Base-by-base conservation (phyloP, 805 yeast species). In the Teunomyces aglyptinius region DNA sequence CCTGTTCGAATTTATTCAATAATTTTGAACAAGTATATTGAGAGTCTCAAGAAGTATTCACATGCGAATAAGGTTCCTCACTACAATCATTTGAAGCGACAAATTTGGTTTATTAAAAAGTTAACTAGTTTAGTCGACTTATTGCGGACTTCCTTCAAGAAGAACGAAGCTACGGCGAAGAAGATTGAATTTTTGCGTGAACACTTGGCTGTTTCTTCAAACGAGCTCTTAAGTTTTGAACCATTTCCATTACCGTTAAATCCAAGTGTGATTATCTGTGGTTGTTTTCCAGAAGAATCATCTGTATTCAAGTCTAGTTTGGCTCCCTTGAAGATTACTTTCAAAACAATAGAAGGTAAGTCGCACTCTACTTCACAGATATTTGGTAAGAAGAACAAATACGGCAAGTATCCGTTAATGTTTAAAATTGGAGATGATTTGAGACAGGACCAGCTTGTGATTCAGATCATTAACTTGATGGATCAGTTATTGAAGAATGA, bases 401-500 rank as follows among this genome's bases (percentile, higher is more conserved):
- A 70, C 44, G 75, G 75, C 3, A 71, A 67, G 44, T 94, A 89
- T 63, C 82, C 95, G 5, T 69, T 94, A 31, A 92, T 94, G 86
- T 92, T 89, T 68, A 94, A 94, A 64, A 86, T 87, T 43, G 99
- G 99, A 11, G 99, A 87, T 52, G 99, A 94, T 62, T 73, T 94
- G 43, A 75, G 98, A 49, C 99, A 94, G 64, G 99, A 94, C 70
- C 99, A 94, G 64, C 76, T 94, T 52, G 96, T 94, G n/a, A 86
- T 90, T 42, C 99, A 94, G 64, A 89, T 94, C 50, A 88, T 94
- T 47, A 79, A 85, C 47, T 70, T 94, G 49, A 94, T 94, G 96
- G 96, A 94, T 61, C 89, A 82, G 60, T 76, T 94, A 38, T 68
- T 94, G 44, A 81, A 86, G 51, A 87, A 88, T 61, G 99, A 94